Conservation (phyloP, 2,329 filamentous ascomycete species). For the Fusarium temperatum region DNA sequence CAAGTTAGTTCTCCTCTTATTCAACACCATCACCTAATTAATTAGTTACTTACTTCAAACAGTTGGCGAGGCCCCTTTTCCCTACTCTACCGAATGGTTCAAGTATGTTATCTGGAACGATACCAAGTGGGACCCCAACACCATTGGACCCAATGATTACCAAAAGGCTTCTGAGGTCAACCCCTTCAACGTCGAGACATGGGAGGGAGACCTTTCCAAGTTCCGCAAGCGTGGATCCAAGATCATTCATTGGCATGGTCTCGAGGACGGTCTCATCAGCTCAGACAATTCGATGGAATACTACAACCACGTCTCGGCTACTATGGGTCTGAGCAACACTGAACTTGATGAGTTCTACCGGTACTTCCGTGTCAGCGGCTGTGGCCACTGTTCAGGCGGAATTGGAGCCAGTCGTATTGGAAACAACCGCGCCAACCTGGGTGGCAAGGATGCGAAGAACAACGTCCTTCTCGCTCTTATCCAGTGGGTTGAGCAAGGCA, state of each 20-base stretch:
- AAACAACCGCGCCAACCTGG: conserved; percentile 31
- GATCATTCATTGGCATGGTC: conserved; percentile 58
- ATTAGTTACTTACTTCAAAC: no score
- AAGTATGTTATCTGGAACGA: conserved; percentile 54
- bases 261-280: conserved; percentile 34
- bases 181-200: conserved; percentile 41
- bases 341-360: conserved; percentile 60
- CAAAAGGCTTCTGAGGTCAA: conserved; percentile 44
- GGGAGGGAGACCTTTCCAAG: conserved; percentile 49
- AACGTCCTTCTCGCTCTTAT: conserved; percentile 60
- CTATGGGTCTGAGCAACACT: conserved; percentile 38
- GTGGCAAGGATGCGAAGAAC: conserved; percentile 45
- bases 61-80: not conserved
- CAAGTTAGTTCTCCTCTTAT: not conserved
- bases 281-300: conserved; percentile 40
- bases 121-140: conserved; percentile 40
- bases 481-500: conserved; percentile 57
- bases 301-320: conserved; percentile 39
- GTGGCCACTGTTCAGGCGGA: conserved; percentile 61
- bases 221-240: conserved; percentile 54
- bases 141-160: conserved; percentile 51
- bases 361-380: conserved; percentile 58
- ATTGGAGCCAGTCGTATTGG: conserved; percentile 53
- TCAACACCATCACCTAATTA: no score
- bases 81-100: conserved; percentile 43